Evolutionary conservation across 2,329 filamentous ascomycete species (phyloP), one percentile per base, ranked within the genome.

Genomic region (Coniella lustricola): DNA sequence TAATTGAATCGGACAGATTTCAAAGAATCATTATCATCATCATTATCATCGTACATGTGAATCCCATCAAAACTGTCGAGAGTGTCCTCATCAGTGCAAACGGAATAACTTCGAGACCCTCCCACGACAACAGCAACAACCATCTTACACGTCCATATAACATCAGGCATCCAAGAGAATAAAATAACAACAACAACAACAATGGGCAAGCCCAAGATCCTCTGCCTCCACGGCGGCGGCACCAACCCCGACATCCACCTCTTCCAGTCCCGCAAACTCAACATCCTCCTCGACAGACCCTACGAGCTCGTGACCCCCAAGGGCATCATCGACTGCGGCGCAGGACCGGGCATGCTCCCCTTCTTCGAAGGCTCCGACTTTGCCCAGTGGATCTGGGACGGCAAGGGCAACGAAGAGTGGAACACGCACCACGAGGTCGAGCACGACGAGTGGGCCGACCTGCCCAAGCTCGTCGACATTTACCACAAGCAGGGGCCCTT

Each of bases 401-500:
- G 46, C 13, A 48, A 48, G 40, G 46, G 46, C 18, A 38, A 37
- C 34, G 46, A 48, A 34, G 40, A 37, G 29, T 44, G 34, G 46
- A 48, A 48, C 34, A 29, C 31, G 22, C 13, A 17, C 14, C 33
- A 87, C 62, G 87, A 87, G 48, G 81, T 66, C 49, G 69, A 79
- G 43, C 84, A 78, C 35, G 87, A 70, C 75, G 88, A 88, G 61
- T 88, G 84, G 21, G 84, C 84, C 1, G 77, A 83, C 1, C 84
- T 85, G 34, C 84, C 84, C 1, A 88, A 76, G 4, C 84, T 84
- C 67, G 87, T 87, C 25, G 87, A 71, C 82, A 87, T 89, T 9
- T 48, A 48, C 40, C 33, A 48, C 22, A 33, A 43, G 39, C 39
- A 48, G 20, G 46, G 46, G 17, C 46, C 46, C 4, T 48, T 48